phyloP scores from a whole-genome alignment of 176 grass and related monocot species.

The Canna indica region DNA sequence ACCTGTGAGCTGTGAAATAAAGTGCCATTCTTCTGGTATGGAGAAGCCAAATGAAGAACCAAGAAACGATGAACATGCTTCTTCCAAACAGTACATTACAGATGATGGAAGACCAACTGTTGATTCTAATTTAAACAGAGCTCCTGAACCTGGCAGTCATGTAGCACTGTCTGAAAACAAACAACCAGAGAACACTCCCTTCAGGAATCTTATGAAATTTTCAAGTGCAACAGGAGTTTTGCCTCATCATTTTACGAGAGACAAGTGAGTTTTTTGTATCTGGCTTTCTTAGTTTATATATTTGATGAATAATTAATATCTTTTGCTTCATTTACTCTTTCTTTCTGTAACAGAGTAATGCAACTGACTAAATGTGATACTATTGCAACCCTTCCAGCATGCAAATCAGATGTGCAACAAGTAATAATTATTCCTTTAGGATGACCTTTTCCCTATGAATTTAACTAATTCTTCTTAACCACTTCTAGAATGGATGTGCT shows the following conservation, averaged over 20 bases:
- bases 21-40: neutral
- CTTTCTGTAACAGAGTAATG: neutral
- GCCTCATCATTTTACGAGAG: neutral
- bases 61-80: neutral
- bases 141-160: neutral
- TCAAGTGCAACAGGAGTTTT: neutral
- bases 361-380: neutral
- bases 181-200: neutral
- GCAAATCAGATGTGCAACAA: slow-evolving; percentile 1
- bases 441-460: neutral
- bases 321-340: neutral
- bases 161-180: neutral
- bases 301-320: neutral
- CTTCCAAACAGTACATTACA: neutral
- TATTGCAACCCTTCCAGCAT: neutral
- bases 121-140: neutral
- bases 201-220: neutral
- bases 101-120: neutral
- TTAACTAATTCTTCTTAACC: neutral
- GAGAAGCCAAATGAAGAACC: neutral
- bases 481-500: neutral
- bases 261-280: neutral
- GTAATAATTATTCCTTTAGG: neutral
- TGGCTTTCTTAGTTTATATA: neutral
- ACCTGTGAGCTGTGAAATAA: neutral